phyloP scores from a whole-genome alignment of 371 early-diverging fungal genomes.

The Gilbertella persicaria region DNA sequence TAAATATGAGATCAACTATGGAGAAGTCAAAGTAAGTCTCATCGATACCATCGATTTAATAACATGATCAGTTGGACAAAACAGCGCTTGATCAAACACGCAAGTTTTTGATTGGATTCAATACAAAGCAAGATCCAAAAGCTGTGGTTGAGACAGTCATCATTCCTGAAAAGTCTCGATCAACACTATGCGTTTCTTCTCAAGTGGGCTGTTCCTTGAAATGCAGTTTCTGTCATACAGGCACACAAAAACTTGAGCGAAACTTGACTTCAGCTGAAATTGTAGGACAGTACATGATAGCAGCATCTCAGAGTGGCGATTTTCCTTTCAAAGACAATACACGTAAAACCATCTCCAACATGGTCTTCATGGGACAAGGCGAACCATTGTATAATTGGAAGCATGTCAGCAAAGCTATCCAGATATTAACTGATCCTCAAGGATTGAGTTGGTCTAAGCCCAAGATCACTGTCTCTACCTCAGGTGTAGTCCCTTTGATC shows the following conservation, averaged over 20 bases:
- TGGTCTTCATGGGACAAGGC: slow-evolving; percentile 94
- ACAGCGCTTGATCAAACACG: slow-evolving; percentile 61
- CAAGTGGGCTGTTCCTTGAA: slow-evolving; percentile 90
- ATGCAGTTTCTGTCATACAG: slow-evolving; percentile 93
- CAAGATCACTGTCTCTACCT: slow-evolving; percentile 87
- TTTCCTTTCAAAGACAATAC: slow-evolving; percentile 47
- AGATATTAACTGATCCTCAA: slow-evolving; percentile 69
- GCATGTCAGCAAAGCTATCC: slow-evolving; percentile 74
- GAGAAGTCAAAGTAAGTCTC: slow-evolving; percentile 61
- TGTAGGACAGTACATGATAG: slow-evolving; percentile 83
- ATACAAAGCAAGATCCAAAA: slow-evolving; percentile 46
- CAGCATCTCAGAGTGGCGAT: slow-evolving; percentile 61
- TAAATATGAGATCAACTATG: slow-evolving; percentile 60
- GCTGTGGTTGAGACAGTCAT: slow-evolving; percentile 69
- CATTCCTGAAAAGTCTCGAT: slow-evolving; percentile 68
- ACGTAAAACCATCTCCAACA: slow-evolving; percentile 68
- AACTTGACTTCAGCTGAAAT: slow-evolving; percentile 81
- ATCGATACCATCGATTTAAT: too few relatives aligned
- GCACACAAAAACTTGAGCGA: slow-evolving; percentile 82
- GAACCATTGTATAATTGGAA: slow-evolving; percentile 89
- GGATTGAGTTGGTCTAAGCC: slow-evolving; percentile 71
- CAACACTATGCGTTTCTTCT: slow-evolving; percentile 87
- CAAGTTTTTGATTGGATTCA: slow-evolving; percentile 60
- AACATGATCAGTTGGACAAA: slow-evolving; percentile 45
- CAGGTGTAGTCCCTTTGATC: slow-evolving; percentile 86